These are phyloP conservation scores for Syzygium jambos DNA, from an alignment of 345 rosid species.

Conservation along the genomic window DNA sequence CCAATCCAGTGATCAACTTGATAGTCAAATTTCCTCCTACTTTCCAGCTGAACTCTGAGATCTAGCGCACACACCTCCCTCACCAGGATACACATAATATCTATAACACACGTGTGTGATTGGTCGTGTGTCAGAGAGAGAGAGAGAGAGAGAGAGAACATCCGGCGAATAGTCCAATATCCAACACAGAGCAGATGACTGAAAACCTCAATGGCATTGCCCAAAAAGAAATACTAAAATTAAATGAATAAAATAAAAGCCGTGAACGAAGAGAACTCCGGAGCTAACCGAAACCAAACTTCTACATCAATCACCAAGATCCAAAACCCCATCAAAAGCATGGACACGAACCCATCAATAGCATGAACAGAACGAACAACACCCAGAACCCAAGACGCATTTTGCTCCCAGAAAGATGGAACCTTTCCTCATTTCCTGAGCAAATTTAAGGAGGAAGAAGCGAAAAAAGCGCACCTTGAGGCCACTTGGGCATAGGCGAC, in stretches of 20 bases:
- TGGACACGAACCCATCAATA: no score
- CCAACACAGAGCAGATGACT: background rate
- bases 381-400: background rate
- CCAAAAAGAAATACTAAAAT: background rate
- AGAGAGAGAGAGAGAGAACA: background rate
- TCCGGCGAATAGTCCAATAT: background rate
- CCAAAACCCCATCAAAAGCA: background rate
- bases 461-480: background rate
- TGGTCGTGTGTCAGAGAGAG: background rate
- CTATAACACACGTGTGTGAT: background rate
- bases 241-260: background rate
- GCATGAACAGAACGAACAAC: background rate
- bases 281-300: background rate
- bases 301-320: background rate
- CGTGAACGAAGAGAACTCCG: background rate
- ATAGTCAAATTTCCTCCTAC: background rate
- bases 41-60: background rate
- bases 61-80: background rate
- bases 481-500: constrained; percentile 10
- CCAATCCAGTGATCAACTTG: background rate
- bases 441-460: background rate
- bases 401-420: background rate
- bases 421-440: background rate
- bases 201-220: background rate
- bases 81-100: background rate